Evolutionary conservation across 148 eudicot genomes (phyloP).

Genomic region (Amaranthus cruentus): DNA sequence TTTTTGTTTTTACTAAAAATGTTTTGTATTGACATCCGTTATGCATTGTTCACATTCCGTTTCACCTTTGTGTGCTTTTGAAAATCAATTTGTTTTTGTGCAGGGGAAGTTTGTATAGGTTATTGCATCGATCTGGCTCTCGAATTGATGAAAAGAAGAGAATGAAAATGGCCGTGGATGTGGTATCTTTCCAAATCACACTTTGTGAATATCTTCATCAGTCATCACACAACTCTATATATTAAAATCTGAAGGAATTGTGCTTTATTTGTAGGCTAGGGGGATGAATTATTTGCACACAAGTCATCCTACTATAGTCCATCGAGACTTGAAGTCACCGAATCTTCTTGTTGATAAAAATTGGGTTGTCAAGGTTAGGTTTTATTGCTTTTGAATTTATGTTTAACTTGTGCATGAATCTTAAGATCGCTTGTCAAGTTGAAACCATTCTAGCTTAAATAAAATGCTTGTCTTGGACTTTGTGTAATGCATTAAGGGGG

Average conservation of each 20-base stretch:
- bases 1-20: neutral
- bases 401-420: neutral
- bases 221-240: neutral
- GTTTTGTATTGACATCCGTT: too few relatives aligned
- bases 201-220: neutral
- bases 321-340: constrained; percentile 93
- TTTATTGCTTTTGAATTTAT: neutral
- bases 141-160: constrained; percentile 82
- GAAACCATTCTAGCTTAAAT: too few relatives aligned
- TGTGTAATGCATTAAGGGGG: too few relatives aligned
- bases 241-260: constrained; percentile 7
- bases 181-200: constrained; percentile 45
- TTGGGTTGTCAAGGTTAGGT: constrained; percentile 90
- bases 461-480: too few relatives aligned
- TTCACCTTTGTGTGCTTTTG: neutral
- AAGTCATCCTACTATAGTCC: constrained; percentile 82
- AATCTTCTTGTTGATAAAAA: constrained; percentile 97
- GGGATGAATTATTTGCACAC: constrained; percentile 99
- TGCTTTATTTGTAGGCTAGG: constrained; percentile 63
- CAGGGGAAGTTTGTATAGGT: constrained; percentile 93
- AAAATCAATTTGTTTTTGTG: constrained; percentile 9
- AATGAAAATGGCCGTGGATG: constrained; percentile 94
- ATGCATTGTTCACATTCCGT: neutral
- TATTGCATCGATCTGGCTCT: constrained; percentile 73
- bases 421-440: neutral